These are phyloP conservation scores for Ceratocystis harringtonii DNA, from an alignment of 2,329 filamentous ascomycete species.

Conservation along the genomic window DNA sequence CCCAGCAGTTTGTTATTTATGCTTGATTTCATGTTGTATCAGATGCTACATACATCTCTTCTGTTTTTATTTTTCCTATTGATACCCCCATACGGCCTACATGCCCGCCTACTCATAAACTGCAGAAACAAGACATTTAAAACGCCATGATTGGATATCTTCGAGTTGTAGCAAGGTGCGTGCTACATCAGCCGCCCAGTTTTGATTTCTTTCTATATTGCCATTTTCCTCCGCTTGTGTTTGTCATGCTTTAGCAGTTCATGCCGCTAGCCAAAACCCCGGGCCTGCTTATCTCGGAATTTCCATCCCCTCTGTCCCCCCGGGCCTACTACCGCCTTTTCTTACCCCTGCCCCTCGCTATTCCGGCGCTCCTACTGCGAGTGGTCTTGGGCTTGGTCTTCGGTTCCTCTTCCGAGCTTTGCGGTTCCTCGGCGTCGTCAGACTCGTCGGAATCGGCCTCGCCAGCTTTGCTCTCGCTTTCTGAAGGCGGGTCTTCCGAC, in stretches of 20 bases:
- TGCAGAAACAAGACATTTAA: background rate
- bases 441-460: conserved; percentile 22
- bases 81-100: background rate
- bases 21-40: background rate
- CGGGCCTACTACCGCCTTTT: conserved; percentile 19
- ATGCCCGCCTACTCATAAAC: background rate
- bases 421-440: conserved; percentile 24
- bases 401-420: conserved; percentile 26
- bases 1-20: background rate
- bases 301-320: conserved; percentile 16
- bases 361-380: conserved; percentile 27
- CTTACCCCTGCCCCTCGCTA: conserved; percentile 24
- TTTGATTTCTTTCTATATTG: background rate
- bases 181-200: background rate
- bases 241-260: background rate
- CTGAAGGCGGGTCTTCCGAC: conserved; percentile 18
- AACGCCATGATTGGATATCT: background rate
- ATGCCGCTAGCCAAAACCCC: background rate
- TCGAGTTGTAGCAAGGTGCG: background rate
- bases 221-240: background rate
- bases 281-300: conserved; percentile 12
- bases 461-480: conserved; percentile 26
- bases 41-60: background rate
- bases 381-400: conserved; percentile 27
- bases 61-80: background rate